Evolutionary conservation across 768 basidiomycete species (phyloP).

Genomic region (Steccherinum ochraceum): DNA sequence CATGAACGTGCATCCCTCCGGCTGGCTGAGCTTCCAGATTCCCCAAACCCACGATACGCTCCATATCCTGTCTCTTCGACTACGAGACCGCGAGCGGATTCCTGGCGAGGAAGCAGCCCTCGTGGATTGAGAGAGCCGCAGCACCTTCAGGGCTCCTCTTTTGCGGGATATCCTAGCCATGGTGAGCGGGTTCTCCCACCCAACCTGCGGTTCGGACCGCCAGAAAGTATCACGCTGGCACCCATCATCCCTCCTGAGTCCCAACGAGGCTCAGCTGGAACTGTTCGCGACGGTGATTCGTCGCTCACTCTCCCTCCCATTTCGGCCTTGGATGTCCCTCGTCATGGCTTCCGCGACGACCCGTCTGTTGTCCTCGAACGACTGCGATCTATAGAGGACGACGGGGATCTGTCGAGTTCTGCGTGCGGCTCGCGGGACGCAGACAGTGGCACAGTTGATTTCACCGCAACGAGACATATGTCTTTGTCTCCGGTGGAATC

Average conservation of each 20-base stretch:
- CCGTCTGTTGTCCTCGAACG: constrained; percentile 63
- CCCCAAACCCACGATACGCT: background rate
- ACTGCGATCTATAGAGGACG: constrained; percentile 50
- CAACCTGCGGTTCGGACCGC: constrained; percentile 14
- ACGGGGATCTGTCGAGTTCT: background rate
- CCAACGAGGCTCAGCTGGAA: background rate
- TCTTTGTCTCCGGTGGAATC: background rate
- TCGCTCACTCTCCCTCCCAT: constrained; percentile 23
- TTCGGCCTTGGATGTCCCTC: constrained; percentile 52
- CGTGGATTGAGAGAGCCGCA: background rate
- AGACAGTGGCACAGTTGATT: background rate
- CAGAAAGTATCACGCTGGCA: constrained; percentile 33
- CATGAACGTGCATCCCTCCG: background rate
- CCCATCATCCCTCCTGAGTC: constrained; percentile 33
- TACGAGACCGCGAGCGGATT: constrained; percentile 13
- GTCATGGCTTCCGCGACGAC: constrained; percentile 45
- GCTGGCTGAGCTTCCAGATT: background rate
- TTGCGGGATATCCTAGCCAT: background rate
- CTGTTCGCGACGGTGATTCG: background rate
- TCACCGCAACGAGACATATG: background rate
- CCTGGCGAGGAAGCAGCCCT: constrained; percentile 25
- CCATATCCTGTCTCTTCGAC: background rate
- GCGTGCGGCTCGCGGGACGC: background rate
- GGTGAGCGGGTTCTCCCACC: constrained; percentile 5
- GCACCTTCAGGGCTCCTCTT: background rate